A percentile compares a stretch with the other conserved stretches of the same genome.
Evolutionary conservation across 2,329 filamentous ascomycete genomes (phyloP).

Genomic region (Aaosphaeria pasadenensis): DNA sequence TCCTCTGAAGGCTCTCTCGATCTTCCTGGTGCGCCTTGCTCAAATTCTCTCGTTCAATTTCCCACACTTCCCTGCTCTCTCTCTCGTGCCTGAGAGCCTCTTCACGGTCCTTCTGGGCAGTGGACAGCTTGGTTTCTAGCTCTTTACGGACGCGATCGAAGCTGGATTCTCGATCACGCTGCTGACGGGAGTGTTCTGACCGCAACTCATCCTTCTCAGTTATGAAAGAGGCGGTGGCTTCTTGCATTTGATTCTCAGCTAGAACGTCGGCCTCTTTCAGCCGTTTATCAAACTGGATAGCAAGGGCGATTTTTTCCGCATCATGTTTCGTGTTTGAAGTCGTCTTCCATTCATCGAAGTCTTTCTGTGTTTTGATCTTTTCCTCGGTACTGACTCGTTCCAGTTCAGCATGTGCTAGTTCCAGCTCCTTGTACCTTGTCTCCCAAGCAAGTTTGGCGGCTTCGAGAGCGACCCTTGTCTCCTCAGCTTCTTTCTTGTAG

Average conservation of each 20-base stretch:
- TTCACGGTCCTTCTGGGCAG: conserved; percentile 43
- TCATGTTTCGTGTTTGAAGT: conserved; percentile 32
- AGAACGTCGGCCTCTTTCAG: conserved; percentile 47
- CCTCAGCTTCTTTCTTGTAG: conserved; percentile 38
- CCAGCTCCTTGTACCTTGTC: conserved; percentile 43
- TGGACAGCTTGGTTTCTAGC: conserved; percentile 40
- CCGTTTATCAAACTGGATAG: conserved; percentile 39
- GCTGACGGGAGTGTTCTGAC: conserved; percentile 29
- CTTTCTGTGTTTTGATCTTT: conserved; percentile 28
- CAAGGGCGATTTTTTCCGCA: conserved; percentile 38
- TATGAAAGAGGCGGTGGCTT: conserved; percentile 36
- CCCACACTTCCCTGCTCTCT: conserved; percentile 47
- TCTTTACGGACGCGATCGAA: conserved; percentile 40
- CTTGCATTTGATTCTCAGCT: conserved; percentile 48
- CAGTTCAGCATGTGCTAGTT: conserved; percentile 37
- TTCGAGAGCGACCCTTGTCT: conserved; percentile 25
- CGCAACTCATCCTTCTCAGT: conserved; percentile 34
- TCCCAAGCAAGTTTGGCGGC: conserved; percentile 40
- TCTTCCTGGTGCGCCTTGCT: conserved; percentile 46
- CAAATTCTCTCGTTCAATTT: conserved; percentile 39
- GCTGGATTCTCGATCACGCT: conserved; percentile 41
- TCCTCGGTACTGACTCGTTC: conserved; percentile 37
- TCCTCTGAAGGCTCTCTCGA: conserved; percentile 49
- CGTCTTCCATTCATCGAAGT: conserved; percentile 45
- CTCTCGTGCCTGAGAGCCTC: conserved; percentile 46